Conservation (phyloP, 495 filamentous ascomycete genomes). For the Tetracladium marchalianum region DNA sequence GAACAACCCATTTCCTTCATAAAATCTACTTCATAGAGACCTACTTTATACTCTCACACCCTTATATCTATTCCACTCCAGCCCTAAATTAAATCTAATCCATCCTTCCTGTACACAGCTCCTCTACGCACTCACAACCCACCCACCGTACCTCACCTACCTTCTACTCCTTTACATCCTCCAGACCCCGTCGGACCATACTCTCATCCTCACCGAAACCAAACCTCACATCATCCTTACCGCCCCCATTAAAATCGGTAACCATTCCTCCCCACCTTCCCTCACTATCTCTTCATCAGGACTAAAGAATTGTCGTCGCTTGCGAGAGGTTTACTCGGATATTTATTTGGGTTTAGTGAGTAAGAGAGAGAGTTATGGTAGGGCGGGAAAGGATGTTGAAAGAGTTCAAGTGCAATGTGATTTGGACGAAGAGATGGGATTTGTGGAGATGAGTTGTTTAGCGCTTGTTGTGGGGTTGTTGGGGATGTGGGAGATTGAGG, state of each 20-base stretch:
- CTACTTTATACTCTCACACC: no score
- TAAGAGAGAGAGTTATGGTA: no score
- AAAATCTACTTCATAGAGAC: no score
- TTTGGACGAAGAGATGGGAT: conserved; percentile 26
- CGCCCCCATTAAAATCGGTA: conserved; percentile 38
- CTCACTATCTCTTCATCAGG: conserved; percentile 36
- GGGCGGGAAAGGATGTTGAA: no score
- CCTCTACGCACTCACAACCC: conserved; percentile 39
- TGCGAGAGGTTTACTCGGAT: conserved; percentile 43
- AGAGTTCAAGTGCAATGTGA: no score
- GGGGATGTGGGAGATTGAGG: conserved; percentile 30
- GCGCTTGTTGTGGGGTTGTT: conserved; percentile 27
- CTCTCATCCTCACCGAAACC: conserved; percentile 43
- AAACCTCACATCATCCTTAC: conserved; percentile 32
- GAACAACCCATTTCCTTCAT: background rate
- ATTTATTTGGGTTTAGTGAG: conserved; percentile 42
- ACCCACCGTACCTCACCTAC: conserved; percentile 31
- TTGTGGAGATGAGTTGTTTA: conserved; percentile 27
- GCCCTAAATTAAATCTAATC: conserved; percentile 43
- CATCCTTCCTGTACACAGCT: conserved; percentile 39
- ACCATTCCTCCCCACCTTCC: conserved; percentile 42
- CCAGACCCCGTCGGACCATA: conserved; percentile 36
- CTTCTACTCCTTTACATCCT: conserved; percentile 37
- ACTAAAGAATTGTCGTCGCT: conserved; percentile 37
- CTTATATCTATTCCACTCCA: no score